These are phyloP conservation scores for Neurospora tetraspora DNA, from an alignment of 495 filamentous ascomycete species.

Conservation along the genomic window DNA sequence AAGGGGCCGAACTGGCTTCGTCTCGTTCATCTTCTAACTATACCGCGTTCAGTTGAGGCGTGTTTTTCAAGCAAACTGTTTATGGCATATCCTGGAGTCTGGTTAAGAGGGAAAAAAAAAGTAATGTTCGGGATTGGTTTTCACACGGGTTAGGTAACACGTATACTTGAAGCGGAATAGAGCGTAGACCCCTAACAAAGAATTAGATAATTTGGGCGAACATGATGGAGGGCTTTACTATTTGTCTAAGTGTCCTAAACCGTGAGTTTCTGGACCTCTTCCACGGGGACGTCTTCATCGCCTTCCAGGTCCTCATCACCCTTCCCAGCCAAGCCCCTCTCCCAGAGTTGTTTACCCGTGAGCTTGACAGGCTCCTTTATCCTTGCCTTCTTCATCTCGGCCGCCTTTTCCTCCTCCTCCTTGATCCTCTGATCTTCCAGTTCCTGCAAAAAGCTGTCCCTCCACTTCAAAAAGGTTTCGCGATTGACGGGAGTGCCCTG, in stretches of 20 bases:
- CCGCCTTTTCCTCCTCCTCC: constrained; percentile 59
- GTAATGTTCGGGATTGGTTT: neutral
- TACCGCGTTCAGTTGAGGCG: neutral
- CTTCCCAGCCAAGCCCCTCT: constrained; percentile 67
- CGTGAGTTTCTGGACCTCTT: constrained; percentile 58
- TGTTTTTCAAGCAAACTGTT: constrained; percentile 5
- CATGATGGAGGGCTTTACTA: neutral
- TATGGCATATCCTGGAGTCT: constrained; percentile 13
- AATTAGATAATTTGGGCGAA: neutral
- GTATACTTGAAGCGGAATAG: neutral
- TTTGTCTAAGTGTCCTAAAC: constrained; percentile 28
- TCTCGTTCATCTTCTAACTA: neutral
- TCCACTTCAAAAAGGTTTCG: constrained; percentile 78
- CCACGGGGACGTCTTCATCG: constrained; percentile 37
- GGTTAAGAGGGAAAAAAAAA: constrained; percentile 12
- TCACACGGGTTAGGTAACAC: neutral
- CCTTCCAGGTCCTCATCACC: constrained; percentile 61
- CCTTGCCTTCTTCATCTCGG: constrained; percentile 64
- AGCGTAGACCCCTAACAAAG: neutral
- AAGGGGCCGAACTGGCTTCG: neutral
- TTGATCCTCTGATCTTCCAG: constrained; percentile 57
- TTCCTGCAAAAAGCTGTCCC: constrained; percentile 66
- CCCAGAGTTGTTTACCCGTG: constrained; percentile 78
- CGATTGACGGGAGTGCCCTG: constrained; percentile 77
- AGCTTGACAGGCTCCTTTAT: constrained; percentile 53